A percentile compares a stretch with the other conserved stretches of the same genome.
Evolutionary conservation across 169 alveolate species (phyloP).

Genomic region (Cystoisospora suis): DNA sequence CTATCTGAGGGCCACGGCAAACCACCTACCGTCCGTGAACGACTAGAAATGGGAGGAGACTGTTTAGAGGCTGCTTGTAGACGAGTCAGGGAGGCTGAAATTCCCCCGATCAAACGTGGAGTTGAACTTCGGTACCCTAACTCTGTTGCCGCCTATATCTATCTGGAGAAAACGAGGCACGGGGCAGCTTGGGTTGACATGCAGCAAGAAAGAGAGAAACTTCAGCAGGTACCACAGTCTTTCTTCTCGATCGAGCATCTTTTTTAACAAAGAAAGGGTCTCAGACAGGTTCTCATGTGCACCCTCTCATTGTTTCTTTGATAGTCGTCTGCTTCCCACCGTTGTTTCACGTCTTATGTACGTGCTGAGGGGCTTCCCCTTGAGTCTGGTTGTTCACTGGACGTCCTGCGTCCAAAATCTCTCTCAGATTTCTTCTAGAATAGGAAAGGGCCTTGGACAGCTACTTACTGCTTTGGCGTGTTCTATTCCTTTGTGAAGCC

Average conservation of each 20-base stretch:
- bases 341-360: neutral
- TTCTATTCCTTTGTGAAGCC: too few relatives aligned
- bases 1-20: constrained; percentile 11
- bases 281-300: neutral
- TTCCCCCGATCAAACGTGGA: constrained; percentile 24
- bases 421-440: too few relatives aligned
- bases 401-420: neutral
- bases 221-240: neutral
- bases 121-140: constrained; percentile 11
- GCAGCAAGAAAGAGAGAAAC: constrained; percentile 33
- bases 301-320: neutral
- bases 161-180: neutral
- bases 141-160: neutral
- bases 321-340: neutral
- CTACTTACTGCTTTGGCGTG: too few relatives aligned
- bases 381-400: neutral
- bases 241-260: neutral
- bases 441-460: too few relatives aligned
- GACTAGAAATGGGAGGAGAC: neutral
- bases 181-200: constrained; percentile 21
- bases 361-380: neutral
- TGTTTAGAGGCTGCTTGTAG: neutral
- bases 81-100: constrained; percentile 15
- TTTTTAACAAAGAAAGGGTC: neutral
- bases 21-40: neutral